Conservation (phyloP, 1,284 basidiomycete genomes). For the Trametes pubescens region DNA sequence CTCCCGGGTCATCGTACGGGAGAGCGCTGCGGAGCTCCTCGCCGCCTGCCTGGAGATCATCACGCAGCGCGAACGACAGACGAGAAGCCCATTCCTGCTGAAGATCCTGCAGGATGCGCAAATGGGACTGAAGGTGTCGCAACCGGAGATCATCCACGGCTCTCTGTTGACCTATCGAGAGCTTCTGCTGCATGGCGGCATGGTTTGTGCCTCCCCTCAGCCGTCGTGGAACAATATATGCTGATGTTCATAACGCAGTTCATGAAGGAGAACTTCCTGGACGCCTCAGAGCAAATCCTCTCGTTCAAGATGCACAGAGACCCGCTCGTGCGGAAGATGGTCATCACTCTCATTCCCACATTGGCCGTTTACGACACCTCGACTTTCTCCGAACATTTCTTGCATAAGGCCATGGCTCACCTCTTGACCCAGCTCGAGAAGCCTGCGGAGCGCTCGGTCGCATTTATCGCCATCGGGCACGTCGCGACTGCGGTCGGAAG, state of each 20-base stretch:
- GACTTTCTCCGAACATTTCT: slow-evolving; percentile 88
- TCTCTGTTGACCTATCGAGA: slow-evolving; percentile 94
- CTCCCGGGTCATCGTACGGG: slow-evolving; percentile 84
- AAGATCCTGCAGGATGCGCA: slow-evolving; percentile 92
- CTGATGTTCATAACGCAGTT: slow-evolving; percentile 60
- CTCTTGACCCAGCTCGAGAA: slow-evolving; percentile 90
- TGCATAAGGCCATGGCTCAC: slow-evolving; percentile 93
- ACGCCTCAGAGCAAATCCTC: slow-evolving; percentile 92
- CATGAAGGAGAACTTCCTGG: slow-evolving; percentile 91
- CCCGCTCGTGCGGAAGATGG: slow-evolving; percentile 87
- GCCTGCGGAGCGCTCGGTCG: slow-evolving; percentile 91
- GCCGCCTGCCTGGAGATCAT: slow-evolving; percentile 91
- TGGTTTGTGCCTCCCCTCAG: slow-evolving; percentile 59
- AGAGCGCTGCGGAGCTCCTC: slow-evolving; percentile 90
- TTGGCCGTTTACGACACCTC: slow-evolving; percentile 95
- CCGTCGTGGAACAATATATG: not conserved
- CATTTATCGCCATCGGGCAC: slow-evolving; percentile 97
- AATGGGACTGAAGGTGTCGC: slow-evolving; percentile 81
- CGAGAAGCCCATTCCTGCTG: slow-evolving; percentile 71
- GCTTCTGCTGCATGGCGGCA: slow-evolving; percentile 91
- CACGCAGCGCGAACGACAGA: slow-evolving; percentile 73
- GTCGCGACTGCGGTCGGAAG: slow-evolving; percentile 92
- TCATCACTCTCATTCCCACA: slow-evolving; percentile 93
- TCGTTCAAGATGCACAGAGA: slow-evolving; percentile 91
- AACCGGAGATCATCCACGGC: slow-evolving; percentile 91